Evolutionary conservation across 805 yeast genomes (phyloP).

Genomic region (Helenozyma baotianmanensis): DNA sequence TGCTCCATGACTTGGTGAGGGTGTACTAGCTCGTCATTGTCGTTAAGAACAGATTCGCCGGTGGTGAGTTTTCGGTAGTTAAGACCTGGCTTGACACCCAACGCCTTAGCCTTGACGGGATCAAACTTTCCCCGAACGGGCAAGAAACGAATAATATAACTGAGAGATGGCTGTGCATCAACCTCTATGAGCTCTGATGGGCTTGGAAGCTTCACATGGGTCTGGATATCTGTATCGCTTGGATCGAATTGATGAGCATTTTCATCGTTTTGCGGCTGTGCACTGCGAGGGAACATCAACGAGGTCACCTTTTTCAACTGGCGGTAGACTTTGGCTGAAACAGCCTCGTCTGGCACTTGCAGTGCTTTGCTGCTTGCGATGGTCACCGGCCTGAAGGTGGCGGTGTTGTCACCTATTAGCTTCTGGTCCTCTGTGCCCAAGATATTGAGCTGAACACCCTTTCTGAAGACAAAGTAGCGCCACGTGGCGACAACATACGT

Average conservation of each 20-base stretch:
- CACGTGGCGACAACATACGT: conserved; percentile 67
- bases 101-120: conserved; percentile 54
- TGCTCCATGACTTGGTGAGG: conserved; percentile 75
- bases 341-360: neutral
- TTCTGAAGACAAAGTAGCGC: conserved; percentile 82
- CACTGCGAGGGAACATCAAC: conserved; percentile 54
- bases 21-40: conserved; percentile 51
- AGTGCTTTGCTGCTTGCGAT: conserved; percentile 12
- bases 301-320: conserved; percentile 37
- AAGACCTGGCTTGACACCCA: conserved; percentile 68
- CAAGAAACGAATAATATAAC: conserved; percentile 62
- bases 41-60: conserved; percentile 54
- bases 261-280: conserved; percentile 34
- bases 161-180: conserved; percentile 46
- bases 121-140: conserved; percentile 76
- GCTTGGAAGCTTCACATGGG: conserved; percentile 31
- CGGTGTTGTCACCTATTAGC: conserved; percentile 31
- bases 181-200: conserved; percentile 20
- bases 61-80: conserved; percentile 54
- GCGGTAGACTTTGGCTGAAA: conserved; percentile 3
- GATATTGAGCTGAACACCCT: conserved; percentile 53
- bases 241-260: conserved; percentile 21
- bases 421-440: conserved; percentile 26
- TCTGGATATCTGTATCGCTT: conserved; percentile 33
- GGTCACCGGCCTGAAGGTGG: conserved; percentile 36